Evolutionary conservation across 805 yeast genomes (phyloP).

Genomic region (Scheffersomyces coipomensis): DNA sequence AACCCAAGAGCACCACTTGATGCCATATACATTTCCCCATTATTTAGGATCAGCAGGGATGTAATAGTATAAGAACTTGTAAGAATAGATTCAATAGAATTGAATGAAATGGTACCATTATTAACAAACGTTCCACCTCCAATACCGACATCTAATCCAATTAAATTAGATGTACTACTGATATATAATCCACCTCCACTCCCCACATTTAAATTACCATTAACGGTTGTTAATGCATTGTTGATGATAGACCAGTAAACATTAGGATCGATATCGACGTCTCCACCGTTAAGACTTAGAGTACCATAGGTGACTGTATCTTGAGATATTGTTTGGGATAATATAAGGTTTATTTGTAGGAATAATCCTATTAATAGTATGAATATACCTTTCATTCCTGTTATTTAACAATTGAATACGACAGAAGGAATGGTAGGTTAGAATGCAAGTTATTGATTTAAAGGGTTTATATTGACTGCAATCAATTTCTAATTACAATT

Average conservation of each 20-base stretch:
- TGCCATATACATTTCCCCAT: conserved; percentile 23
- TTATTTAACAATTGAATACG: too few species aligned
- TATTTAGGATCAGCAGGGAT: conserved; percentile 16
- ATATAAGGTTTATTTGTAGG: too few species aligned
- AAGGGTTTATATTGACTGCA: too few species aligned
- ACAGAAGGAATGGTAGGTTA: too few species aligned
- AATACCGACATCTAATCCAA: conserved; percentile 7
- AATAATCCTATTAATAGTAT: too few species aligned
- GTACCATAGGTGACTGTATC: conserved; percentile 17
- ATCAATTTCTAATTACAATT: too few species aligned
- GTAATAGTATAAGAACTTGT: conserved; percentile 17
- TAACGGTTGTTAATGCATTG: conserved; percentile 15
- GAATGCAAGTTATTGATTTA: too few species aligned
- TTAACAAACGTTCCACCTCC: conserved; percentile 6
- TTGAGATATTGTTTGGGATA: conserved; percentile 2
- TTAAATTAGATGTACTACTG: conserved; percentile 11
- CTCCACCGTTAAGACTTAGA: conserved; percentile 17
- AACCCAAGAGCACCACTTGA: conserved; percentile 13
- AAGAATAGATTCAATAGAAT: conserved; percentile 14
- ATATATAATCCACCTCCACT: conserved; percentile 23
- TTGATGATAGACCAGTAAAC: conserved; percentile 26
- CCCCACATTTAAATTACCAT: conserved; percentile 20
- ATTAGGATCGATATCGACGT: conserved; percentile 15
- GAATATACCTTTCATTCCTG: too few species aligned
- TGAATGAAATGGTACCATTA: conserved; percentile 20